A percentile compares a stretch with the other conserved stretches of the same genome.
These are phyloP conservation scores for Gossypium laxum DNA, from an alignment of 441 rosid species.

Conservation along the genomic window DNA sequence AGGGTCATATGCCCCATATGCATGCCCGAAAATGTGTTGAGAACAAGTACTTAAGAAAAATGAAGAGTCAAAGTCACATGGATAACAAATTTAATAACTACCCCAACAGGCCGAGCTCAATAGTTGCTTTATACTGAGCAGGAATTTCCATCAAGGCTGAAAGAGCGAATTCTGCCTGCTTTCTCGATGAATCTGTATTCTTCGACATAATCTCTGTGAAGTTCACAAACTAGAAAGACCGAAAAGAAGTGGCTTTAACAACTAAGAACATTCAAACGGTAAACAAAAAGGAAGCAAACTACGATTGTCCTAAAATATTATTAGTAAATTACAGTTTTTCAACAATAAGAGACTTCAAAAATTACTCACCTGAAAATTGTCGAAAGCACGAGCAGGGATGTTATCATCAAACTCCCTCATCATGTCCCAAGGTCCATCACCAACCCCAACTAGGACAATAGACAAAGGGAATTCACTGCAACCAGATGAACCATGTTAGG, in stretches of 20 bases:
- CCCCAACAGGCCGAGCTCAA: conserved; percentile 77
- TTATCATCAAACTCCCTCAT: conserved; percentile 96
- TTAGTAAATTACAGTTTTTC: background rate
- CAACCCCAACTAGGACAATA: conserved; percentile 85
- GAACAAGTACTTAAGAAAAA: background rate
- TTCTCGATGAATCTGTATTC: conserved; percentile 40
- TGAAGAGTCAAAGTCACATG: background rate
- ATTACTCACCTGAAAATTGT: conserved; percentile 64
- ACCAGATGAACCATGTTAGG: background rate
- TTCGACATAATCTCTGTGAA: conserved; percentile 81
- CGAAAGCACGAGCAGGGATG: conserved; percentile 78
- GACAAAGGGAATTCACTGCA: conserved; percentile 79
- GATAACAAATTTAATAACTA: conserved; percentile 19
- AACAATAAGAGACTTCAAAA: background rate
- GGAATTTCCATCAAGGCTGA: conserved; percentile 93
- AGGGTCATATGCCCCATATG: background rate
- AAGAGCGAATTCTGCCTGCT: conserved; percentile 81
- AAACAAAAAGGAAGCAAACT: no score
- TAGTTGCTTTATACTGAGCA: conserved; percentile 75
- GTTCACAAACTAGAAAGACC: conserved; percentile 61
- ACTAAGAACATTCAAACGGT: background rate
- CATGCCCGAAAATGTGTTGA: background rate
- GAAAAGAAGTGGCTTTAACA: conserved; percentile 1
- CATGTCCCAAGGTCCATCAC: conserved; percentile 98
- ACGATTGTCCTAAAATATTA: background rate